Evolutionary conservation across 306 rosid species (phyloP).

Genomic region (Macrotyloma uniflorum): DNA sequence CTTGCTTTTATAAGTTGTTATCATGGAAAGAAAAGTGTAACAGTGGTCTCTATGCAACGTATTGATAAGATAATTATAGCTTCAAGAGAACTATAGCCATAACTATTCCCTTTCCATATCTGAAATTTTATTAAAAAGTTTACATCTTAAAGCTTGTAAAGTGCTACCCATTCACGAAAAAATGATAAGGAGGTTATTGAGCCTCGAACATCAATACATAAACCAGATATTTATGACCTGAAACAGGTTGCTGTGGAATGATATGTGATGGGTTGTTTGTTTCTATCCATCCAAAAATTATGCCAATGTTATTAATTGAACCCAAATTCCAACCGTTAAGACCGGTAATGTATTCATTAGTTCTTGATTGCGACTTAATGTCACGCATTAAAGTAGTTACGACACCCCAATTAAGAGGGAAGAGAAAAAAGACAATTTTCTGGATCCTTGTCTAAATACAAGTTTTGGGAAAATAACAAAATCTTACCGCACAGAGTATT

Average conservation of each 20-base stretch:
- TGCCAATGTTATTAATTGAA: background rate
- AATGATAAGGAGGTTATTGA: constrained; percentile 8
- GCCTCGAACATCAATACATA: background rate
- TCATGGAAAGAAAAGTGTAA: background rate
- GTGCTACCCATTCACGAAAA: constrained; percentile 23
- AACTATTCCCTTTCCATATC: background rate
- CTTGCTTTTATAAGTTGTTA: background rate
- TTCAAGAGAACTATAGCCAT: constrained; percentile 18
- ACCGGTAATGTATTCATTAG: background rate
- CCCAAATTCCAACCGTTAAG: background rate
- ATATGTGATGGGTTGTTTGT: background rate
- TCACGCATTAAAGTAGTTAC: no score
- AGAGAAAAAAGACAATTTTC: background rate
- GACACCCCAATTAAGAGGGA: background rate
- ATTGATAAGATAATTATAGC: background rate
- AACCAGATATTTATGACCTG: background rate
- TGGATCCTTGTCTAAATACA: background rate
- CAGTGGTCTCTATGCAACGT: background rate
- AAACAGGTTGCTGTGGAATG: background rate
- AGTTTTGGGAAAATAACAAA: background rate
- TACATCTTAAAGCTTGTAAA: background rate
- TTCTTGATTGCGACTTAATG: background rate
- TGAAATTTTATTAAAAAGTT: constrained; percentile 17
- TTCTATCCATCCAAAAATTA: background rate
- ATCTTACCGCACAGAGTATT: constrained; percentile 82